Evolutionary conservation across 2,329 filamentous ascomycete genomes (phyloP), one percentile per base, ranked within the genome.

Genomic region (Biscogniauxia marginata): DNA sequence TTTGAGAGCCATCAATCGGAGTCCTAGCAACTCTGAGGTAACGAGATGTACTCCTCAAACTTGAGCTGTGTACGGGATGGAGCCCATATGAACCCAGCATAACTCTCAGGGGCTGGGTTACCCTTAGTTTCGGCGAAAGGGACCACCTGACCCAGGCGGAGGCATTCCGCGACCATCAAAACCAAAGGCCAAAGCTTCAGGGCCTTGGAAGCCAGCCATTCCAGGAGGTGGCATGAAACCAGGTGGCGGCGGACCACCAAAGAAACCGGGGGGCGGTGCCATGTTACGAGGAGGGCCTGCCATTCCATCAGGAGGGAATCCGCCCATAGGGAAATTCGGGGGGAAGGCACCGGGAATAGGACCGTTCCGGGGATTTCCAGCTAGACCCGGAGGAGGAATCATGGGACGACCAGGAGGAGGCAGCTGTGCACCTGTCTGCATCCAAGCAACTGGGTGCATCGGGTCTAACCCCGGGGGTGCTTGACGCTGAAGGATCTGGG

Each of bases 401-500:
- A 86, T 85, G 24, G 80, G 81, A 16, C 79, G 77, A 20, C 74
- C 67, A 43, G 76, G 76, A 39, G 75, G 75, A 51, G 77, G 76
- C 59, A 78, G 77, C 20, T 73, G 76, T 51, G 69, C 71, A 49
- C 69, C 73, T 44, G 74, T 55, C 49, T 65, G 76, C 74, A 84
- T 78, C 75, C 81, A 84, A 50, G 63, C 61, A 56, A 73, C 79
- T 18, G 79, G 82, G 18, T 80, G 81, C 73, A 87, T 81, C 64
- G 83, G 81, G 47, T 86, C 84, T 44, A 88, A 72, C 7, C 85
- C 84, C 2, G 83, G 83, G 18, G 80, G 81, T 1, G 79, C 81
- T n/a, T 83, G 84, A 5, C 84, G 82, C 70, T 87, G 84, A 20
- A 88, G 71, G 52, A 88, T 87, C 67, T 87, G 84, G 3, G 84